These are phyloP conservation scores for Globisporangium viniferum DNA, from an alignment of 352 stramenopile species.

Conservation along the genomic window DNA sequence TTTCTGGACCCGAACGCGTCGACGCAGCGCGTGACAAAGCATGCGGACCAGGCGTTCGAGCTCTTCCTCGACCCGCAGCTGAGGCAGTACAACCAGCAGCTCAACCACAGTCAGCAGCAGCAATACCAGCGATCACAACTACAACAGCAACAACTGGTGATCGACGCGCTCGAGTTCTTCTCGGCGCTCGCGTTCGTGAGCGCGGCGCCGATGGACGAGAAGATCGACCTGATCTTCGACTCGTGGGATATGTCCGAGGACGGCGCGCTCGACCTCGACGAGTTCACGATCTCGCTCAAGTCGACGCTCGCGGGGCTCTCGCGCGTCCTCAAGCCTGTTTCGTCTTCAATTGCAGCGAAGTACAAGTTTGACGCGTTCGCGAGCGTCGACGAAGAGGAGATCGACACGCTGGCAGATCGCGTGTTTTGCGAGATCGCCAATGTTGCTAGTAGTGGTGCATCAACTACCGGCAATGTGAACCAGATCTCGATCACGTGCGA, in stretches of 20 bases:
- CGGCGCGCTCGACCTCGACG: conserved; percentile 68
- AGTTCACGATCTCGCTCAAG: conserved; percentile 87
- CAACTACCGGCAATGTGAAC: conserved; percentile 18
- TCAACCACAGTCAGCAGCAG: conserved; percentile 6
- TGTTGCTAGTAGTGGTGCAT: conserved; percentile 9
- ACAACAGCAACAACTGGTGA: conserved; percentile 19
- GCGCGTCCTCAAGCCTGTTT: conserved; percentile 54
- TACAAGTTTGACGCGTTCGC: not conserved
- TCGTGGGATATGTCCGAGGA: conserved; percentile 88
- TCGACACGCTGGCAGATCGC: conserved; percentile 55
- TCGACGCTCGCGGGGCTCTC: conserved; percentile 67
- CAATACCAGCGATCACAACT: not conserved
- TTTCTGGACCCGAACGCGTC: conserved; percentile 39
- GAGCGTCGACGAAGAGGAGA: conserved; percentile 55
- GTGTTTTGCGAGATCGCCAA: conserved; percentile 70
- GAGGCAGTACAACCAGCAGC: conserved; percentile 10
- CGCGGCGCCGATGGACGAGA: conserved; percentile 57
- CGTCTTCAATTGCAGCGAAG: conserved; percentile 1
- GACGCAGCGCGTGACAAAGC: conserved; percentile 32
- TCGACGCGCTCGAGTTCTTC: conserved; percentile 82
- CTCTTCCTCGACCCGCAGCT: conserved; percentile 48
- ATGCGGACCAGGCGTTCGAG: conserved; percentile 57
- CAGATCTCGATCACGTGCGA: conserved; percentile 63
- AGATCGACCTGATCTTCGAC: conserved; percentile 82
- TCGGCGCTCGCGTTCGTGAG: conserved; percentile 70